phyloP scores from a whole-genome alignment of 2,329 filamentous ascomycete species.

The Berkeleyomyces rouxiae region DNA sequence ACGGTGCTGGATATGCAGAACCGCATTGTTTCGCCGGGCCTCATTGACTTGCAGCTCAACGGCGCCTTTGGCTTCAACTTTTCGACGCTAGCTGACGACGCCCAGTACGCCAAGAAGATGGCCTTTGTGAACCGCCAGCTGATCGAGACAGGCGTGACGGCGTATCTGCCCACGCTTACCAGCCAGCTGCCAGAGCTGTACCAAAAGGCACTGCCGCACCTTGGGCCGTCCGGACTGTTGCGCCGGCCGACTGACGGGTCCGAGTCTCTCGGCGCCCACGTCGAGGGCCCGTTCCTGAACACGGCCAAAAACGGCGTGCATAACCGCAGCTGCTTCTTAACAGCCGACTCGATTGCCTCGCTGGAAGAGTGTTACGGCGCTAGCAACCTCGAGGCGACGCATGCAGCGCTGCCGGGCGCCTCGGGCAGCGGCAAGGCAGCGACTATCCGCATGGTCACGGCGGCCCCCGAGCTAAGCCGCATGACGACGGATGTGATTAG shows the following conservation, averaged over 20 bases:
- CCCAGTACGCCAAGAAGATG: slow-evolving; percentile 56
- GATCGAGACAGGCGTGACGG: slow-evolving; percentile 67
- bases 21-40: slow-evolving; percentile 67
- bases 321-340: slow-evolving; percentile 52
- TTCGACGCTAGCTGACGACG: slow-evolving; percentile 49
- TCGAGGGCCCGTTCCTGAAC: slow-evolving; percentile 77
- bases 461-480: slow-evolving; percentile 62
- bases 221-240: slow-evolving; percentile 50
- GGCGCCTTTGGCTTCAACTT: slow-evolving; percentile 90
- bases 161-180: slow-evolving; percentile 71
- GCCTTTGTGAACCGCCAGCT: slow-evolving; percentile 53
- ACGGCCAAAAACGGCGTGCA: slow-evolving; percentile 77
- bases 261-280: slow-evolving; percentile 78
- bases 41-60: slow-evolving; percentile 87
- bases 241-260: slow-evolving; percentile 52
- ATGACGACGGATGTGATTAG: slow-evolving; percentile 54
- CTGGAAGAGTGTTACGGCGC: slow-evolving; percentile 56
- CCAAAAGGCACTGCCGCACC: slow-evolving; percentile 58
- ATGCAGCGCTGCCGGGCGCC: slow-evolving; percentile 14
- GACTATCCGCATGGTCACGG: slow-evolving; percentile 64
- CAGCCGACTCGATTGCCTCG: slow-evolving; percentile 46
- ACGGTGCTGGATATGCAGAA: slow-evolving; percentile 62
- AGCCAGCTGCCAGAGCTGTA: slow-evolving; percentile 72
- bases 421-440: slow-evolving; percentile 20
- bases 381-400: slow-evolving; percentile 39